These are phyloP conservation scores for Poa pratensis DNA, from an alignment of 176 grass and related monocot species.

Conservation along the genomic window DNA sequence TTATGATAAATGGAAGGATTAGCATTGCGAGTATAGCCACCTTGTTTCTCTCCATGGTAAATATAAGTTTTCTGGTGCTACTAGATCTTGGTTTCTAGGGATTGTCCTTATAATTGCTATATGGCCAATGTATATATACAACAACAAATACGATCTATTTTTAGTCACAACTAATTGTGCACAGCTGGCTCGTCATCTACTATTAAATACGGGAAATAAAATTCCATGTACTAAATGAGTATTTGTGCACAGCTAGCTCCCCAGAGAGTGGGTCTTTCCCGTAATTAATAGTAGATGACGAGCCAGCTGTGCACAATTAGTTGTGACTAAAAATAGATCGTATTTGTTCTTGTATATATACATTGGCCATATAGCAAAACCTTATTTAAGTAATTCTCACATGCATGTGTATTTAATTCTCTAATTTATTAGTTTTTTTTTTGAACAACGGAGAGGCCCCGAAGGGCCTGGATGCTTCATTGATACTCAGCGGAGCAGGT, in stretches of 20 bases:
- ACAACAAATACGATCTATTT: not conserved
- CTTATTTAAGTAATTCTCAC: no score
- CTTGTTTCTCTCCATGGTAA: slow-evolving; percentile 6
- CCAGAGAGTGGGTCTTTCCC: not conserved
- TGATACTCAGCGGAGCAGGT: no score
- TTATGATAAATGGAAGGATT: not conserved
- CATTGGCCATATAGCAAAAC: not conserved
- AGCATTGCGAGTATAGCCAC: not conserved
- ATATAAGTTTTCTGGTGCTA: not conserved
- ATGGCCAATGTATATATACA: not conserved
- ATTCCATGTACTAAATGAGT: no score
- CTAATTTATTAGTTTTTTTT: no score
- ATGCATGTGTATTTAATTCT: no score
- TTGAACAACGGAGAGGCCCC: no score
- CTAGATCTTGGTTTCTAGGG: not conserved
- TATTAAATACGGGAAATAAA: not conserved
- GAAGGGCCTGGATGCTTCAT: no score
- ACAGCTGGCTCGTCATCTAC: not conserved
- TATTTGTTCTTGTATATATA: not conserved
- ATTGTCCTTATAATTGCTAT: not conserved
- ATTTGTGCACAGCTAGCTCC: no score
- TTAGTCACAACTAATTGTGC: not conserved
- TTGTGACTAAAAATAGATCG: not conserved
- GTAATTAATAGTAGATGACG: not conserved
- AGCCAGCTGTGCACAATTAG: not conserved